Evolutionary conservation across 805 yeast species (phyloP).

Genomic region (Wickerhamomyces hampshirensis): DNA sequence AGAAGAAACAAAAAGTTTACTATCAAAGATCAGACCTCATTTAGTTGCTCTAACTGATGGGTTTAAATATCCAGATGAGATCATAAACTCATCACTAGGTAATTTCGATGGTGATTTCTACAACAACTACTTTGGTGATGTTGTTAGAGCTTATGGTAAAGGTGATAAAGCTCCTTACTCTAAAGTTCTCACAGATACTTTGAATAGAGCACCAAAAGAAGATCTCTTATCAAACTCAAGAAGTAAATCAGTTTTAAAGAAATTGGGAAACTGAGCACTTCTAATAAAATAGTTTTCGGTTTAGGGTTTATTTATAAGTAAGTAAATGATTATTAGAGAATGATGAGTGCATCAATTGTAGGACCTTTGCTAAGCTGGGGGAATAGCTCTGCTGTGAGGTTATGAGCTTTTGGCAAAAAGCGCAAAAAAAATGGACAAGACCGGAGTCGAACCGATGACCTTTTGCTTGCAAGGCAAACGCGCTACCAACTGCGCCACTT

Average conservation of each 20-base stretch:
- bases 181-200: conserved; percentile 30
- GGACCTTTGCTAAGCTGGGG: too few species aligned
- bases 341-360: too few species aligned
- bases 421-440: conserved; percentile 40
- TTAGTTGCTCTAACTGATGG: conserved; percentile 80
- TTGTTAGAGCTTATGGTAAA: conserved; percentile 42
- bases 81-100: conserved; percentile 81
- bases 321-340: too few species aligned
- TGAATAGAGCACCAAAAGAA: conserved; percentile 36
- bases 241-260: conserved; percentile 25
- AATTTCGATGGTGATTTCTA: conserved; percentile 78
- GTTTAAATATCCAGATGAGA: conserved; percentile 74
- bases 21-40: conserved; percentile 54
- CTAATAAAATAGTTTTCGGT: too few species aligned
- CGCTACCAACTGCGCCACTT: conserved; percentile 57
- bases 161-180: conserved; percentile 49
- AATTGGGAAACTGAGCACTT: conserved; percentile 23
- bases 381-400: too few species aligned
- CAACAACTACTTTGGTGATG: conserved; percentile 68
- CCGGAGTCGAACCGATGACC: conserved; percentile 60
- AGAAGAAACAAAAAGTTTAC: conserved; percentile 39
- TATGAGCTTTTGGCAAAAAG: not conserved
- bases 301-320: too few species aligned
- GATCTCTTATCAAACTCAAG: conserved; percentile 31
- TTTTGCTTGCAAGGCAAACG: conserved; percentile 58